These are phyloP conservation scores for Obba rivulosa DNA, from an alignment of 768 basidiomycete genomes.

Conservation along the genomic window DNA sequence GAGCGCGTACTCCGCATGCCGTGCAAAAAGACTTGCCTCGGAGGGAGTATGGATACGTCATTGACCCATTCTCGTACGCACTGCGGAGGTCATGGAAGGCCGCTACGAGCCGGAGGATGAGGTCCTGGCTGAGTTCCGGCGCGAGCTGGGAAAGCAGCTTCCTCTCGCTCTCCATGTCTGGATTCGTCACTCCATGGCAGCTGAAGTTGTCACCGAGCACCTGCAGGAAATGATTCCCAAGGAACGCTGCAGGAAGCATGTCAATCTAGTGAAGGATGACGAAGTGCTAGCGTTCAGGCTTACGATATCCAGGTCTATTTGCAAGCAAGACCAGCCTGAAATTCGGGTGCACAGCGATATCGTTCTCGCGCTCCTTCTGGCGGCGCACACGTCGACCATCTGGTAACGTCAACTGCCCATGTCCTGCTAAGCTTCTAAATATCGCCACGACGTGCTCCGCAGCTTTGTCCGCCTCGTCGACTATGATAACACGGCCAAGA, in stretches of 20 bases:
- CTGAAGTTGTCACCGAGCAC: conserved; percentile 69
- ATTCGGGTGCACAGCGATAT: conserved; percentile 57
- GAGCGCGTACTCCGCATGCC: too few species aligned
- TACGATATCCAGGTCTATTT: conserved; percentile 67
- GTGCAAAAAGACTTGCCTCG: conserved; percentile 37
- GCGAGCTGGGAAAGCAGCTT: conserved; percentile 56
- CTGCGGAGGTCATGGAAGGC: conserved; percentile 59
- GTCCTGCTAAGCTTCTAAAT: conserved; percentile 63
- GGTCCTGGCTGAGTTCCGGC: conserved; percentile 49
- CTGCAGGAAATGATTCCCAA: conserved; percentile 69
- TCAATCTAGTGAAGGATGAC: neutral
- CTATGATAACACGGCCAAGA: conserved; percentile 58
- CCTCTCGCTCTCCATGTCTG: conserved; percentile 60
- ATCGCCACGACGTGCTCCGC: conserved; percentile 70
- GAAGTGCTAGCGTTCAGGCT: conserved; percentile 12
- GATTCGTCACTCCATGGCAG: conserved; percentile 59
- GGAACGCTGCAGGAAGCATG: conserved; percentile 43
- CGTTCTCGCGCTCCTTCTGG: conserved; percentile 39
- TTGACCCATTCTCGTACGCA: conserved; percentile 49
- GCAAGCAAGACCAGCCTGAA: conserved; percentile 62
- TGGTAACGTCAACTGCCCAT: conserved; percentile 56
- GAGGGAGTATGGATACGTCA: conserved; percentile 66
- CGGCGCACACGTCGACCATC: conserved; percentile 56
- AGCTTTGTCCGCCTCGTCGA: conserved; percentile 71
- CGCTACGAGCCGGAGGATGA: conserved; percentile 51